Evolutionary conservation across 2,329 filamentous ascomycete genomes (phyloP).

Genomic region (Colletotrichum somersetense): DNA sequence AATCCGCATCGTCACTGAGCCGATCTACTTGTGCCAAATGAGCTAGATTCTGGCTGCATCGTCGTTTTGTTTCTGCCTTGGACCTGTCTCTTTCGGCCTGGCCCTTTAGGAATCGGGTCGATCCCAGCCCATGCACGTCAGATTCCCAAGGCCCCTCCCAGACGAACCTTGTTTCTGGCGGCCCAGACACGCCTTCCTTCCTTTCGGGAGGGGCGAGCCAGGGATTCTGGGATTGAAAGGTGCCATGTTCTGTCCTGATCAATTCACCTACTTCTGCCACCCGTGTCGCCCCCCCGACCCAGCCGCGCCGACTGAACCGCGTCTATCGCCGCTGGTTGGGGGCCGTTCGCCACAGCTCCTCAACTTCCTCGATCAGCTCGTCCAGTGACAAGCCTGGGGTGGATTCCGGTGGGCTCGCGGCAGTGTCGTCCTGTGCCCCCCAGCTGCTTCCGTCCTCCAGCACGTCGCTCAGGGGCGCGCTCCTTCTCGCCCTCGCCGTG

Average conservation of each 20-base stretch:
- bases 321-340: neutral
- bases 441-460: constrained; percentile 20
- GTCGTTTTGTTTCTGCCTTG: constrained; percentile 28
- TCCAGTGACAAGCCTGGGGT: constrained; percentile 24
- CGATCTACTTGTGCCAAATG: constrained; percentile 1
- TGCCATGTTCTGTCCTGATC: neutral
- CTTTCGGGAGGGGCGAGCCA: neutral
- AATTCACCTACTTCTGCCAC: neutral
- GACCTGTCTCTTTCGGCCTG: constrained; percentile 20
- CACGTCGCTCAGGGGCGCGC: constrained; percentile 8
- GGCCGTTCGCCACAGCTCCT: constrained; percentile 34
- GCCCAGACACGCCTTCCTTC: neutral
- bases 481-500: neutral
- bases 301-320: constrained; percentile 8
- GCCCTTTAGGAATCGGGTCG: neutral
- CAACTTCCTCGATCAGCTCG: constrained; percentile 39
- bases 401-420: neutral
- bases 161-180: neutral
- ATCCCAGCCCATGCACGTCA: constrained; percentile 23
- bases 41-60: neutral
- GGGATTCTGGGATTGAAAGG: neutral
- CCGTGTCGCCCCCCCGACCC: neutral
- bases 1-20: constrained; percentile 31
- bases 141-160: constrained; percentile 10
- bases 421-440: neutral